These are phyloP conservation scores for Chloropicon primus DNA, from an alignment of 139 green algal species.

Conservation along the genomic window DNA sequence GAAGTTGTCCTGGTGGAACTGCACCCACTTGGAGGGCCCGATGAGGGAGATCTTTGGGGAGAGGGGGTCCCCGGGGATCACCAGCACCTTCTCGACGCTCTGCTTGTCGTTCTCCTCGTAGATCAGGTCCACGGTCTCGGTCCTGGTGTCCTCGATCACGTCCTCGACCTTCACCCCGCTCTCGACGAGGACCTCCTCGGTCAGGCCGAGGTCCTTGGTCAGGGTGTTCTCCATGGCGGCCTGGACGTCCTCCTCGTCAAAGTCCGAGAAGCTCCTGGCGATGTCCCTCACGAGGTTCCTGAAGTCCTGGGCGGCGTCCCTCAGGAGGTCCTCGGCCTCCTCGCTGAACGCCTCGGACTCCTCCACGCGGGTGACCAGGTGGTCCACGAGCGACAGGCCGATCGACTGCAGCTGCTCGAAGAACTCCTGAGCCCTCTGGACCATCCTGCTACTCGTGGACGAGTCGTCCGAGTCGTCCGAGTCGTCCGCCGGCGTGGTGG, in stretches of 20 bases:
- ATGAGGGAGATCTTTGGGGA: neutral
- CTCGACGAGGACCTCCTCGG: neutral
- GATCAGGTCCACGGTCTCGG: neutral
- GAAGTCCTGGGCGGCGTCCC: neutral
- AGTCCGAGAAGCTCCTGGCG: neutral
- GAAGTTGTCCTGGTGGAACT: neutral
- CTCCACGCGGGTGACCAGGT: neutral
- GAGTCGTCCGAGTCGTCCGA: too few relatives aligned
- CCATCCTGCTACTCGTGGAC: neutral
- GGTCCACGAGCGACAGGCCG: neutral
- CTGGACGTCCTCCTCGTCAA: neutral
- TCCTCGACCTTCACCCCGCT: neutral
- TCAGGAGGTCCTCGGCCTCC: neutral
- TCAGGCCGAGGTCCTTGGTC: neutral
- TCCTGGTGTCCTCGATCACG: neutral
- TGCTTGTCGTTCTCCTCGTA: neutral
- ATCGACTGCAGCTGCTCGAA: neutral
- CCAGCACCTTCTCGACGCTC: neutral
- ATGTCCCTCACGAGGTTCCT: neutral
- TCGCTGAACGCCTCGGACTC: neutral
- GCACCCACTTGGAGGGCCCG: neutral
- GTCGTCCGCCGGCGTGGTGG: too few relatives aligned
- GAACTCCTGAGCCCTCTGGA: too few relatives aligned
- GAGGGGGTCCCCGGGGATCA: neutral
- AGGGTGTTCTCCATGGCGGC: neutral